A percentile compares a stretch with the other conserved stretches of the same genome.
phyloP scores from a whole-genome alignment of 2,329 filamentous ascomycete species.

The Pseudogymnoascus sp. region DNA sequence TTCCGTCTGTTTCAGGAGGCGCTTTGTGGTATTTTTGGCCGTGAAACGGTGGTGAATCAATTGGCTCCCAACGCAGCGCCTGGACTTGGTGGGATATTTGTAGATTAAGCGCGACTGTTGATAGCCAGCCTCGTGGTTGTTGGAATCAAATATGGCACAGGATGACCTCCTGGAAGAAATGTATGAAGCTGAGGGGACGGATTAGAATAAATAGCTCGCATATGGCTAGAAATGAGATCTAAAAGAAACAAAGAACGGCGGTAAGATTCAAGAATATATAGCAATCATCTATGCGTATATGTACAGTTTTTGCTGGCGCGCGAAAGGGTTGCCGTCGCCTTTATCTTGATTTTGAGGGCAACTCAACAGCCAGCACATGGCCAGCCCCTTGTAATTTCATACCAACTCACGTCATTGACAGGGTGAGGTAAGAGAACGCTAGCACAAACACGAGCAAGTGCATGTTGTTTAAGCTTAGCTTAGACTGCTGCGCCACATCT shows the following conservation, averaged over 20 bases:
- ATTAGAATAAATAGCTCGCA: not conserved
- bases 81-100: not conserved
- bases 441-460: not conserved
- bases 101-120: not conserved
- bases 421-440: not conserved
- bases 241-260: not conserved
- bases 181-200: not conserved
- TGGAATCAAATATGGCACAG: not conserved
- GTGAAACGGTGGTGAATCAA: conserved; percentile 6
- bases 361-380: not conserved
- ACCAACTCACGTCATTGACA: not conserved
- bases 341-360: conserved; percentile 8
- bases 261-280: not conserved
- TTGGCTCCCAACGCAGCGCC: not conserved
- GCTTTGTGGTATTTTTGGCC: conserved; percentile 12
- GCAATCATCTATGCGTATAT: not conserved
- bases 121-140: not conserved
- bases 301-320: not conserved
- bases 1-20: conserved; percentile 21
- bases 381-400: not conserved
- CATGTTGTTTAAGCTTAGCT: not conserved
- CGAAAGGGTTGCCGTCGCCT: not conserved
- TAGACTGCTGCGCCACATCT: not conserved
- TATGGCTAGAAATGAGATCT: not conserved
- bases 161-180: not conserved